Evolutionary conservation across 2,329 filamentous ascomycete species (phyloP).

Genomic region (Arthrinium phaeospermum): DNA sequence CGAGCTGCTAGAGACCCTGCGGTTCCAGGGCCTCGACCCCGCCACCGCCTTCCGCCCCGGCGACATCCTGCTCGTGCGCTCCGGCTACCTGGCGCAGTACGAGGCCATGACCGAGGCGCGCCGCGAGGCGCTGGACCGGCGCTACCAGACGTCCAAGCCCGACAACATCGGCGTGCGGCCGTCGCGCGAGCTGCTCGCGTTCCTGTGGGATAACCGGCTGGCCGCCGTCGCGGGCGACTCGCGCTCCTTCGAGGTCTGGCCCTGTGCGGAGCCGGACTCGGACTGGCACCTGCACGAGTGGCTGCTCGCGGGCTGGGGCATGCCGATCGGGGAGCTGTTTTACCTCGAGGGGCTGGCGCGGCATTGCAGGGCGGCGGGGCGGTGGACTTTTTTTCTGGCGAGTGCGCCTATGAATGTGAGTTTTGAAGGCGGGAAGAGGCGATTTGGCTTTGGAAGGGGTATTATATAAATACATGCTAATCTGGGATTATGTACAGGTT

Average conservation of each 20-base stretch:
- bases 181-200: constrained; percentile 41
- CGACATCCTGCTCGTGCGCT: neutral
- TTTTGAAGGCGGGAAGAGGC: neutral
- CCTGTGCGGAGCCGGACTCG: constrained; percentile 32
- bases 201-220: constrained; percentile 49
- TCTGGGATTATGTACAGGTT: neutral
- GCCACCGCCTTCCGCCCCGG: neutral
- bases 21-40: neutral
- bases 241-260: constrained; percentile 47
- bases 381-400: constrained; percentile 28
- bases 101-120: constrained; percentile 27
- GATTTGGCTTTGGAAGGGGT: too few relatives aligned
- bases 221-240: constrained; percentile 48
- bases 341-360: constrained; percentile 26
- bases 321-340: constrained; percentile 31
- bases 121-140: constrained; percentile 26
- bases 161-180: constrained; percentile 44
- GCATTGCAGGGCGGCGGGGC: constrained; percentile 18
- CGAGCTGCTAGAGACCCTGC: neutral
- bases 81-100: constrained; percentile 32
- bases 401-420: constrained; percentile 29
- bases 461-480: neutral
- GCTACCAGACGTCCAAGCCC: constrained; percentile 25
- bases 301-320: constrained; percentile 29
- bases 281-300: constrained; percentile 33